Percentiles rank a stretch among this genome's conserved stretches.
These are phyloP conservation scores for Penicillium robsamsonii DNA, from an alignment of 495 filamentous ascomycete species.

Conservation along the genomic window DNA sequence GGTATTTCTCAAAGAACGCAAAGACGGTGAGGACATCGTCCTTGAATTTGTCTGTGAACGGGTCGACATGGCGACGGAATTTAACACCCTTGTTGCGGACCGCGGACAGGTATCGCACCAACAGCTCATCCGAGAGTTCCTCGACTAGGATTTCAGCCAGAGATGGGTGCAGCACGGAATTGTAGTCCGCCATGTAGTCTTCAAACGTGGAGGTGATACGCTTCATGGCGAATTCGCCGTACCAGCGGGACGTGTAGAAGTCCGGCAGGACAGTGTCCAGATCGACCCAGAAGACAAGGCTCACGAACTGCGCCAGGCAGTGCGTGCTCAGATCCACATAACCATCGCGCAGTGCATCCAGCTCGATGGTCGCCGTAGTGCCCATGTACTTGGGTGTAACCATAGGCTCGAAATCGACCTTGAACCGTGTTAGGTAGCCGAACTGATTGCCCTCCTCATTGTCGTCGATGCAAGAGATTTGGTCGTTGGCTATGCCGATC, in stretches of 20 bases:
- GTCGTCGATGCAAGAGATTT: slow-evolving; percentile 96
- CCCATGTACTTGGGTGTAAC: slow-evolving; percentile 80
- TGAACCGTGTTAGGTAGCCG: slow-evolving; percentile 79
- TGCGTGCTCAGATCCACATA: slow-evolving; percentile 92
- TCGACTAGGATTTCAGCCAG: slow-evolving; percentile 86
- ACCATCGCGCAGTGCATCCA: slow-evolving; percentile 74
- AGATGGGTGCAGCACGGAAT: slow-evolving; percentile 72
- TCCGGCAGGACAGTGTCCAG: slow-evolving; percentile 76
- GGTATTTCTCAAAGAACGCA: slow-evolving; percentile 60
- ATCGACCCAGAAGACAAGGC: slow-evolving; percentile 82
- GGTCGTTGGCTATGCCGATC: slow-evolving; percentile 95
- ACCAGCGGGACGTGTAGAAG: slow-evolving; percentile 91
- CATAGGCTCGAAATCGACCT: slow-evolving; percentile 68
- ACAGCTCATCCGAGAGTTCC: slow-evolving; percentile 85
- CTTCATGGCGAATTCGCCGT: slow-evolving; percentile 74
- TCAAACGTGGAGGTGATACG: slow-evolving; percentile 90
- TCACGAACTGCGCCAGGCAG: slow-evolving; percentile 80
- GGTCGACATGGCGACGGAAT: slow-evolving; percentile 73
- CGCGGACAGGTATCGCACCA: slow-evolving; percentile 78
- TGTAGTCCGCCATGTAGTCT: slow-evolving; percentile 88
- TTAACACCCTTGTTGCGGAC: slow-evolving; percentile 89
- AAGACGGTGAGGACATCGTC: slow-evolving; percentile 86
- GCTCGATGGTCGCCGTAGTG: slow-evolving; percentile 63
- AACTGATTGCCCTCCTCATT: slow-evolving; percentile 62
- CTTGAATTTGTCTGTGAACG: slow-evolving; percentile 84